Conservation (phyloP, 1,284 basidiomycete species). For the Microbotryum intermedium region DNA sequence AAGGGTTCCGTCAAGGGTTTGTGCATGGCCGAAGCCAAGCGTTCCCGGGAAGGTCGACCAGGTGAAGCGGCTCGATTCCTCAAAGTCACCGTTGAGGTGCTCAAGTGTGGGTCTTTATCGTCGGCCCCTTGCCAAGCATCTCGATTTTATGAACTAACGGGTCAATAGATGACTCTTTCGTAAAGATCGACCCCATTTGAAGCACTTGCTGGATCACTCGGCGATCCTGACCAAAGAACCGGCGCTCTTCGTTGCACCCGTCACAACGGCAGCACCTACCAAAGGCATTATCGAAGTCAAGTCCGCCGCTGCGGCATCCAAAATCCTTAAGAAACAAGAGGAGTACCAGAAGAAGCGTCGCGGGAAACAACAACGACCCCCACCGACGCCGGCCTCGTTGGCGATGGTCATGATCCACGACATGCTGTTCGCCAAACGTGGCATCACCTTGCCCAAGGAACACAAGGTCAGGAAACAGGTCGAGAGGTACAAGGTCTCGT, state of each 20-base stretch:
- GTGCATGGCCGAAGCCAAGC: slow-evolving; percentile 53
- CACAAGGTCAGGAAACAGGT: slow-evolving; percentile 35
- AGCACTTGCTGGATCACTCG: slow-evolving; percentile 21
- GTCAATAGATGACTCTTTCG: too few species aligned
- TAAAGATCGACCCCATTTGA: slow-evolving; percentile 28
- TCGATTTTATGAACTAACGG: too few species aligned
- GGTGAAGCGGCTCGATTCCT: slow-evolving; percentile 52
- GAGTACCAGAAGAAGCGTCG: not conserved
- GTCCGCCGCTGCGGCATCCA: slow-evolving; percentile 14
- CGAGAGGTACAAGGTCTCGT: slow-evolving; percentile 34
- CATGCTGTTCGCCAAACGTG: slow-evolving; percentile 61
- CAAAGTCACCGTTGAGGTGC: slow-evolving; percentile 66
- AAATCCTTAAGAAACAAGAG: slow-evolving; percentile 15
- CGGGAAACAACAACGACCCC: slow-evolving; percentile 6
- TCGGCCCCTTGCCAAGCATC: not conserved
- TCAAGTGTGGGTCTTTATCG: slow-evolving; percentile 63
- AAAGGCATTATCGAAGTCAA: slow-evolving; percentile 4
- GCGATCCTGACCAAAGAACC: slow-evolving; percentile 25
- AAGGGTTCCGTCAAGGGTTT: slow-evolving; percentile 77
- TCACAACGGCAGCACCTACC: slow-evolving; percentile 12
- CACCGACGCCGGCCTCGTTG: slow-evolving; percentile 40
- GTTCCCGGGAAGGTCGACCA: slow-evolving; percentile 46
- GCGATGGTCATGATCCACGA: slow-evolving; percentile 80
- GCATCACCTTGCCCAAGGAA: slow-evolving; percentile 35
- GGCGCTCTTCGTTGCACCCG: slow-evolving; percentile 27